Percentiles rank a stretch among this genome's conserved stretches.
Evolutionary conservation across 768 basidiomycete genomes (phyloP).

Genomic region (Crepidotus variabilis): DNA sequence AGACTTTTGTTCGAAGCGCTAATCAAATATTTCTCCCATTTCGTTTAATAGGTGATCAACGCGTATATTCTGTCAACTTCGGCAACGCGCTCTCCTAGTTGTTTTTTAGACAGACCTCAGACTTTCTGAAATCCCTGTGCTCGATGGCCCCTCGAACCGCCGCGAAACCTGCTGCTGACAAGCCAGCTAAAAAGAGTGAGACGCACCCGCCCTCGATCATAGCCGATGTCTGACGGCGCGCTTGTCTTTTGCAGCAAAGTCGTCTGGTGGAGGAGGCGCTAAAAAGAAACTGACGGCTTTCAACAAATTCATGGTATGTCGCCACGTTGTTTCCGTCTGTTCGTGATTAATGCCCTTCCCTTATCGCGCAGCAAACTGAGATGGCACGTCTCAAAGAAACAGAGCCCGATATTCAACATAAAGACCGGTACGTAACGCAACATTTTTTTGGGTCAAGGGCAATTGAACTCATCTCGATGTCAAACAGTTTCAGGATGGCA

Average conservation of each 20-base stretch:
- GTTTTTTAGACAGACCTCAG: conserved; percentile 8
- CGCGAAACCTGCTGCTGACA: conserved; percentile 38
- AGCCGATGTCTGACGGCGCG: conserved; percentile 15
- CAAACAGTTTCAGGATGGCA: conserved; percentile 63
- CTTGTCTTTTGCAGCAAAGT: conserved; percentile 38
- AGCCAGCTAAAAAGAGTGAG: conserved; percentile 57
- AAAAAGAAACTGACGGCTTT: conserved; percentile 69
- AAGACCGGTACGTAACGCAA: conserved; percentile 55
- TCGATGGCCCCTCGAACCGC: conserved; percentile 42
- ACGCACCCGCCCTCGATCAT: conserved; percentile 10
- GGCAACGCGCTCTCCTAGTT: conserved; percentile 21
- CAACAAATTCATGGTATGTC: conserved; percentile 66
- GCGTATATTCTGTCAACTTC: conserved; percentile 13
- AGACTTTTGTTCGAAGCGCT: conserved; percentile 3
- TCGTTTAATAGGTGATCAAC: conserved; percentile 9
- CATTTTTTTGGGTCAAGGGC: conserved; percentile 6
- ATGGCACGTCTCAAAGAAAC: conserved; percentile 76
- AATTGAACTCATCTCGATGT: conserved; percentile 6
- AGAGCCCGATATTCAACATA: conserved; percentile 68
- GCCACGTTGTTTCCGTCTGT: background rate
- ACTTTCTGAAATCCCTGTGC: conserved; percentile 4
- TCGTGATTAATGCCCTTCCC: background rate
- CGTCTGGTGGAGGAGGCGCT: conserved; percentile 41
- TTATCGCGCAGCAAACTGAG: conserved; percentile 57
- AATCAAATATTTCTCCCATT: conserved; percentile 12